Evolutionary conservation across 805 yeast genomes (phyloP).

Genomic region (Cyberlindnera mrakii): DNA sequence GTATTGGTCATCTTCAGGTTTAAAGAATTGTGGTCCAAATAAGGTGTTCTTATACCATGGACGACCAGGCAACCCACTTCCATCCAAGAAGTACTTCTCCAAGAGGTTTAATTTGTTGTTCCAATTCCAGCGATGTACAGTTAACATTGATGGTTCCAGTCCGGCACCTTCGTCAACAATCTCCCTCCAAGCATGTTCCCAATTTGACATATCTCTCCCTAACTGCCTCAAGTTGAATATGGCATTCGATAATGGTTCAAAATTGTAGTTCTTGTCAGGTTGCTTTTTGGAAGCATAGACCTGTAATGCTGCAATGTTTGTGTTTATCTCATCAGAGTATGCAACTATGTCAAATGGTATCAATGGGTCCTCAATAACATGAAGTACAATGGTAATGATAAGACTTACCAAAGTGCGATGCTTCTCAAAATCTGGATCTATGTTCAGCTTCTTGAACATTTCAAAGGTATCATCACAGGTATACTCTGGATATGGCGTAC

Average conservation of each 20-base stretch:
- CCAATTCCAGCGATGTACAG: constrained; percentile 75
- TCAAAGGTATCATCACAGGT: constrained; percentile 65
- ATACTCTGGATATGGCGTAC: constrained; percentile 36
- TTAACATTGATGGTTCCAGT: constrained; percentile 64
- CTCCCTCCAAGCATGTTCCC: constrained; percentile 61
- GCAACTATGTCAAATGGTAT: constrained; percentile 58
- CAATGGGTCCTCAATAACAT: constrained; percentile 68
- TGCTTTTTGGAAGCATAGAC: constrained; percentile 26
- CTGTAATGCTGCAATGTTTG: constrained; percentile 42
- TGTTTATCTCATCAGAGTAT: constrained; percentile 38
- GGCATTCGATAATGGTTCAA: constrained; percentile 24
- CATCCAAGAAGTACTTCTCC: constrained; percentile 45
- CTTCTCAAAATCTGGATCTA: constrained; percentile 51
- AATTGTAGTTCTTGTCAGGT: constrained; percentile 22
- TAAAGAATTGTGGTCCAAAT: constrained; percentile 61
- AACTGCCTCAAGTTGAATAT: constrained; percentile 35
- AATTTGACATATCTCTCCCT: constrained; percentile 44
- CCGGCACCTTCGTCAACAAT: constrained; percentile 47
- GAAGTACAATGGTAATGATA: constrained; percentile 46
- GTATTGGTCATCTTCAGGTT: constrained; percentile 41
- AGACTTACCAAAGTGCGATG: constrained; percentile 54
- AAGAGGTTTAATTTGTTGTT: constrained; percentile 58
- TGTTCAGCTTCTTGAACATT: constrained; percentile 35
- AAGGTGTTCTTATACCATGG: constrained; percentile 63
- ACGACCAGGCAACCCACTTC: constrained; percentile 40